Evolutionary conservation across 2,329 filamentous ascomycete species (phyloP).

Genomic region (Fusarium armeniacum): DNA sequence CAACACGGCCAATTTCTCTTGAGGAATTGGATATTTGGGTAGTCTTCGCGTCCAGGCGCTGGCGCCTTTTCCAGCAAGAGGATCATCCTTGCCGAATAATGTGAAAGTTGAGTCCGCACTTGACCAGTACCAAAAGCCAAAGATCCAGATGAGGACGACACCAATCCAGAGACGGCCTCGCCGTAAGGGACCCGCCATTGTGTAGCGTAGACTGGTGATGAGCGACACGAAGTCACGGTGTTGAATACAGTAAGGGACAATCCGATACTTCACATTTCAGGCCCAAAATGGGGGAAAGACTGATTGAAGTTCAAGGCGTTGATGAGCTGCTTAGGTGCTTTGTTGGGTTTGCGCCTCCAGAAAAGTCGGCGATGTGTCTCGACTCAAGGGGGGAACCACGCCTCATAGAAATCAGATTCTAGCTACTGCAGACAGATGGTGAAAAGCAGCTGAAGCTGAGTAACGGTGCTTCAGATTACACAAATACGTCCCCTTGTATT

Average conservation of each 20-base stretch:
- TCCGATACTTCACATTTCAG: conserved; percentile 40
- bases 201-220: conserved; percentile 23
- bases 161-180: conserved; percentile 48
- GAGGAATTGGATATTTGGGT: conserved; percentile 45
- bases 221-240: conserved; percentile 22
- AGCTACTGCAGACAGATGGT: conserved; percentile 19
- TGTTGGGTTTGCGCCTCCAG: conserved; percentile 17
- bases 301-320: conserved; percentile 14
- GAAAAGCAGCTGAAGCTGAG: conserved; percentile 29
- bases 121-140: conserved; percentile 49
- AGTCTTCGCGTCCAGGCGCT: conserved; percentile 45
- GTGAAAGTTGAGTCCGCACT: conserved; percentile 32
- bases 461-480: neutral
- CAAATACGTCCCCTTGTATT: neutral
- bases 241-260: conserved; percentile 19
- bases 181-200: conserved; percentile 42
- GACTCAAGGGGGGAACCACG: conserved; percentile 26
- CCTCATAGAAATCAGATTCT: conserved; percentile 31
- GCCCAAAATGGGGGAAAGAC: conserved; percentile 28
- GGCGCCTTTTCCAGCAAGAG: conserved; percentile 44
- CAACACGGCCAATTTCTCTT: conserved; percentile 49
- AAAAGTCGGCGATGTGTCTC: conserved; percentile 37
- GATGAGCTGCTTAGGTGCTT: conserved; percentile 24
- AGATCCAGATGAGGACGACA: conserved; percentile 43
- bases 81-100: conserved; percentile 40